Evolutionary conservation across 495 filamentous ascomycete species (phyloP).

Genomic region (Trichocladium antarcticum): DNA sequence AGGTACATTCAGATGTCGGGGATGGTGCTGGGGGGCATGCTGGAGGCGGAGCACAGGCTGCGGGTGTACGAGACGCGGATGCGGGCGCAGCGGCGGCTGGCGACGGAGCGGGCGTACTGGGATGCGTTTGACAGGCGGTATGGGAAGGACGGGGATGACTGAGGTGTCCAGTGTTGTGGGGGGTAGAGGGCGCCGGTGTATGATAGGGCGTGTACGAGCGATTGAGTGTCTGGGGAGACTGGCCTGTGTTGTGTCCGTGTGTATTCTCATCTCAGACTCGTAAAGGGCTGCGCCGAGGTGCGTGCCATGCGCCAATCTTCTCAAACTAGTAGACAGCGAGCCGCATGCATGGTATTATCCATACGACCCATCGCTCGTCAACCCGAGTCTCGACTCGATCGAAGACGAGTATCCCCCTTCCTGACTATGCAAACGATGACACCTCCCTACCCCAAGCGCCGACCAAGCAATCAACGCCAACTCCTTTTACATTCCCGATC

Average conservation of each 20-base stretch:
- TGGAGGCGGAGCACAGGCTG: slow-evolving; percentile 70
- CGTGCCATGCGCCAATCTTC: too few relatives aligned
- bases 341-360: too few relatives aligned
- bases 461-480: not conserved
- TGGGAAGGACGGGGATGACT: slow-evolving; percentile 28
- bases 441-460: not conserved
- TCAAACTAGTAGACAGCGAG: too few relatives aligned
- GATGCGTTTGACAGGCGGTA: slow-evolving; percentile 36
- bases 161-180: not conserved
- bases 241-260: too few relatives aligned
- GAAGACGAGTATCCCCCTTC: too few relatives aligned
- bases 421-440: too few relatives aligned
- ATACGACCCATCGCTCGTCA: too few relatives aligned
- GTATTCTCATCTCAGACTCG: too few relatives aligned
- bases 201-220: too few relatives aligned
- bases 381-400: too few relatives aligned
- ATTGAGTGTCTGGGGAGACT: too few relatives aligned
- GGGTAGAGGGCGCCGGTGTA: not conserved
- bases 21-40: slow-evolving; percentile 76
- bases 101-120: slow-evolving; percentile 54
- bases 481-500: not conserved
- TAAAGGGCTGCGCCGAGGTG: too few relatives aligned
- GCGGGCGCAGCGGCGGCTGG: slow-evolving; percentile 52
- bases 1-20: slow-evolving; percentile 77
- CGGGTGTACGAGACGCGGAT: slow-evolving; percentile 53